Base-by-base conservation (phyloP, 306 rosid genomes). In the Psophocarpus tetragonolobus region DNA sequence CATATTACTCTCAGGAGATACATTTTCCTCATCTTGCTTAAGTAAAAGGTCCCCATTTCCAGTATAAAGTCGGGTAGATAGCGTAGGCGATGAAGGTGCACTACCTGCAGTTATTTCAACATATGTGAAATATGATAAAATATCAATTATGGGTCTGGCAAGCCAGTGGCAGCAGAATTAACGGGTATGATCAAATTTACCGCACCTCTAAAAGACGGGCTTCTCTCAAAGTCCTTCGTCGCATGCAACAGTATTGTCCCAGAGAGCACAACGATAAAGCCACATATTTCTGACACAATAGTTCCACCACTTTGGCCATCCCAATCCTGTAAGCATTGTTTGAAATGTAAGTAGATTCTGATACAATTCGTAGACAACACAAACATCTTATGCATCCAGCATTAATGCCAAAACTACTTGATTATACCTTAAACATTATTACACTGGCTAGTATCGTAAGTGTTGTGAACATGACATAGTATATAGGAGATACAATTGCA, bases 381-480 rank as follows among this genome's bases (percentile, higher is more conserved):
- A 63, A 71, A 47, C 51, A 77, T 81, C 63, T 56, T 36, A 7
- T 2, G 38, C 39, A 61, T 72, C 50, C 73, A 51, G 54, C 30
- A 8, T 24, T 29, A 66, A 38, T 18, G 41, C 64, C 18, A 63
- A 30, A 45, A 75, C 64, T 38, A 24, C 15, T 44, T 67, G 63
- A 68, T 1, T 30, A 27, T 91, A 93, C 98, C 98, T 93, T 93
- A 65, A 93, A 93, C 98, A 93, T 91, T 77, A 91, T 93, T 76
- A 91, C 87, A 71, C 95, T 93, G 76, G 97, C 97, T 23, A 91
- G 80, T 84, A 93, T 89, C 53, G 98, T 87, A 32, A 93, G 86
- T 17, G 93, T 82, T 29, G 97, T 93, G 81, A 93, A 93, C 97
- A 93, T 89, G 80, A 89, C 95, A 5, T 93, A 93, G 75, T 93